Conservation (phyloP, 345 rosid species). For the Citrus medica region DNA sequence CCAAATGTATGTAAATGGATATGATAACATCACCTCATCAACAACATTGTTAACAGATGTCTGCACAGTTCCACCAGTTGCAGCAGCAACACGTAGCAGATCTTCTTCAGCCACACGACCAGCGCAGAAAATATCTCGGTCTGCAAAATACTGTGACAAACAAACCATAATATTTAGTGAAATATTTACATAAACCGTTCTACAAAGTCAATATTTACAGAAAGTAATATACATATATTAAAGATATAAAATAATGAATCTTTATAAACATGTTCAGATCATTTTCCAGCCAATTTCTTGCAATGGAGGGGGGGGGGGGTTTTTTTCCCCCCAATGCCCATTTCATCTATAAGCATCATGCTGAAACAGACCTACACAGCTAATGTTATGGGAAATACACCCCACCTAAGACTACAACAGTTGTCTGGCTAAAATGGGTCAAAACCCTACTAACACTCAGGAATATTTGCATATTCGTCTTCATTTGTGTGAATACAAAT, state of each 20-base stretch:
- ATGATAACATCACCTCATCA: conserved; percentile 54
- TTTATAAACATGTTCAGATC: not conserved
- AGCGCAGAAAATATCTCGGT: conserved; percentile 98
- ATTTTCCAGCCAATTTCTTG: not conserved
- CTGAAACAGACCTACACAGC: not conserved
- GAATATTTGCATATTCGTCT: not conserved
- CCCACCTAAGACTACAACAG: not conserved
- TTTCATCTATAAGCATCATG: not conserved
- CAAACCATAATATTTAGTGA: not conserved
- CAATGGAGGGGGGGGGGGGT: too few relatives aligned
- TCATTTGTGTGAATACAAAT: not conserved
- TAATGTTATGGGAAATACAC: too few relatives aligned
- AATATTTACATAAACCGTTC: not conserved
- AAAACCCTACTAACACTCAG: not conserved
- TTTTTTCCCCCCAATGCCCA: not conserved
- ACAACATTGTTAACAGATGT: conserved; percentile 93
- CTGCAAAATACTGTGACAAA: conserved; percentile 88
- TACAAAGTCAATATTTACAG: not conserved
- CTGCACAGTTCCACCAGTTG: conserved; percentile 94
- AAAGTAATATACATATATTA: not conserved
- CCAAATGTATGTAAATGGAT: not conserved
- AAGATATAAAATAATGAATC: not conserved
- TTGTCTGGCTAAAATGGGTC: not conserved
- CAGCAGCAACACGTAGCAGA: conserved; percentile 91
- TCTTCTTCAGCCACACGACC: conserved; percentile 99